A percentile compares a stretch with the other conserved stretches of the same genome.
phyloP scores from a whole-genome alignment of 345 rosid genomes.

The Hibiscus tridactylites region DNA sequence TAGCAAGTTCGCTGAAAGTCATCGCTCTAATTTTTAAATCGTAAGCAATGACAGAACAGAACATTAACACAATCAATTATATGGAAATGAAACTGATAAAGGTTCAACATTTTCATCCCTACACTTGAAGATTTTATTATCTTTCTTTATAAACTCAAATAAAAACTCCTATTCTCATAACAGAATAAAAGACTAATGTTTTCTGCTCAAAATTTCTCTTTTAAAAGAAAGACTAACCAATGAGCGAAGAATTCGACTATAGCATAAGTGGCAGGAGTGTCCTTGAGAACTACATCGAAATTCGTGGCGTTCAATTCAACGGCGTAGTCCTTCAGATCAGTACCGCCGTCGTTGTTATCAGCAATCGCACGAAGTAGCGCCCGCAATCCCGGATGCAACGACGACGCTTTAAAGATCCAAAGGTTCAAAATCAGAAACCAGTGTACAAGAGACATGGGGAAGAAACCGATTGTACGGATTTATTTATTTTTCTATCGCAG shows the following conservation, averaged over 20 bases:
- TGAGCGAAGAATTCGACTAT: conserved; percentile 86
- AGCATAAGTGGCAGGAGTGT: conserved; percentile 66
- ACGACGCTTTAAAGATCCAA: conserved; percentile 26
- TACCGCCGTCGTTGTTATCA: conserved; percentile 9
- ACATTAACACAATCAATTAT: neutral
- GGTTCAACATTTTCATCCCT: neutral
- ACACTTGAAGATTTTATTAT: neutral
- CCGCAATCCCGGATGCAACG: conserved; percentile 51
- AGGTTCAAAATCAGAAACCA: conserved; percentile 30
- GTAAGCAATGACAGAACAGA: neutral
- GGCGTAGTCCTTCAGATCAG: conserved; percentile 41
- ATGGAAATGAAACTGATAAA: neutral
- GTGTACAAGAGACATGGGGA: conserved; percentile 40
- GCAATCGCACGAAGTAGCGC: conserved; percentile 47
- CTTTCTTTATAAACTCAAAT: neutral
- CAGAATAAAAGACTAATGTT: neutral
- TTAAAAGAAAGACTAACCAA: conserved; percentile 46
- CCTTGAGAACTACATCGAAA: conserved; percentile 57
- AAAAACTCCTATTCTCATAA: neutral
- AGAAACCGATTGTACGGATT: no score
- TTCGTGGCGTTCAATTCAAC: conserved; percentile 60
- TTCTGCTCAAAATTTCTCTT: neutral
- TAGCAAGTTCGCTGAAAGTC: neutral
- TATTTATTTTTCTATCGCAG: neutral
- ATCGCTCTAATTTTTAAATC: neutral